Conservation (phyloP, 169 alveolate species). For the Miamiensis avidus region DNA sequence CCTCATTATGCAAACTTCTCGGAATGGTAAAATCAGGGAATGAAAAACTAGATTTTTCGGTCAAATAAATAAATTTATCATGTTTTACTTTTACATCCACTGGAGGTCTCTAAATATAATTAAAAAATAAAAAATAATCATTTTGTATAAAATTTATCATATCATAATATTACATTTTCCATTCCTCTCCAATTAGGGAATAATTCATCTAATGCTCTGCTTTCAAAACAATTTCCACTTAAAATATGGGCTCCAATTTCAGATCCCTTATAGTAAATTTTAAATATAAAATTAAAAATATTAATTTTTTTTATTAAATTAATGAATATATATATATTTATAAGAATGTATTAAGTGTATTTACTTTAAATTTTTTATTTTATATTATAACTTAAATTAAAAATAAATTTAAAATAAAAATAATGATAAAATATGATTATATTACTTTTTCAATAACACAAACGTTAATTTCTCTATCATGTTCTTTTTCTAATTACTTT, state of each 20-base stretch:
- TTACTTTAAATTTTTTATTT: no score
- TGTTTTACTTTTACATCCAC: conserved; percentile 51
- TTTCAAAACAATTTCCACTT: conserved; percentile 86
- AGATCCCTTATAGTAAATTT: conserved; percentile 50
- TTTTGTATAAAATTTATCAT: no score
- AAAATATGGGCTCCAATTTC: conserved; percentile 87
- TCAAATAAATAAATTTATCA: conserved; percentile 50
- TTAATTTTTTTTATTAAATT: no score
- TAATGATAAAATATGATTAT: no score
- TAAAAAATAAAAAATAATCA: no score
- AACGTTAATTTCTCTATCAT: conserved; percentile 58
- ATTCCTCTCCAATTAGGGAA: conserved; percentile 74
- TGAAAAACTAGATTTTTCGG: conserved; percentile 36
- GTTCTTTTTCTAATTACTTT: conserved; percentile 54
- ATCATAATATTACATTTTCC: conserved; percentile 36
- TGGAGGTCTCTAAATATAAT: conserved; percentile 46
- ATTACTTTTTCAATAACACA: conserved; percentile 72
- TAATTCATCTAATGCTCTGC: conserved; percentile 78
- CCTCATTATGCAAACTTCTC: conserved; percentile 61
- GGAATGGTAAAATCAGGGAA: conserved; percentile 74
- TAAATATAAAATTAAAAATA: no score
- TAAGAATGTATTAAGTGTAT: no score
- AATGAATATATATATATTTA: no score
- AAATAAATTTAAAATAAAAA: no score
- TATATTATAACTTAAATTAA: no score